These are phyloP conservation scores for Diplodia scrobiculata DNA, from an alignment of 2,329 filamentous ascomycete species.

Conservation along the genomic window DNA sequence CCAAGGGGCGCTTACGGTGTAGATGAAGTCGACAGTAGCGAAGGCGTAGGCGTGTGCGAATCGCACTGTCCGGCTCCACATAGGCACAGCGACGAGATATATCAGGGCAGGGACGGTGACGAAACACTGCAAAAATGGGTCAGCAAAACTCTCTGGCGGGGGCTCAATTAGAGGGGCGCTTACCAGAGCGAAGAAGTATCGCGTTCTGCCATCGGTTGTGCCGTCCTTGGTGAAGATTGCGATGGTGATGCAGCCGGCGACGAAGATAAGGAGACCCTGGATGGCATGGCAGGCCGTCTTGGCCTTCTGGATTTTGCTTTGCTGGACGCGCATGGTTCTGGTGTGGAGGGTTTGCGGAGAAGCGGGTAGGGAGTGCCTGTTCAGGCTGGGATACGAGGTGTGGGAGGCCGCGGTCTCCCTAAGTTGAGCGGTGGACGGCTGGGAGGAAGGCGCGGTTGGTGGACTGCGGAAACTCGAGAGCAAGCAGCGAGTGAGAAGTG, in stretches of 20 bases:
- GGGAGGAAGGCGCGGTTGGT: background rate
- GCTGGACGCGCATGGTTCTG: slow-evolving; percentile 23
- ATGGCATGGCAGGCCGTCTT: slow-evolving; percentile 59
- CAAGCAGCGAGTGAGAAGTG: slow-evolving; percentile 5
- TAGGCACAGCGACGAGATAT: slow-evolving; percentile 62
- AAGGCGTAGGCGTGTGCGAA: slow-evolving; percentile 65
- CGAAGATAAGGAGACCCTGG: slow-evolving; percentile 60
- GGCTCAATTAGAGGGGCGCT: slow-evolving; percentile 33
- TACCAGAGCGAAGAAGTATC: slow-evolving; percentile 62
- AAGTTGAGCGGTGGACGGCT: background rate
- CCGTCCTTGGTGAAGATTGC: slow-evolving; percentile 60
- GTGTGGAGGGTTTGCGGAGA: background rate
- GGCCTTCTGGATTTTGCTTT: slow-evolving; percentile 54
- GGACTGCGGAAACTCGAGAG: background rate
- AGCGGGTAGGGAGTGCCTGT: slow-evolving; percentile 11
- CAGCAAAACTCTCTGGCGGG: background rate
- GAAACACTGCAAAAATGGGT: slow-evolving; percentile 55
- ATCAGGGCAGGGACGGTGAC: slow-evolving; percentile 60
- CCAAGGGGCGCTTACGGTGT: slow-evolving; percentile 37
- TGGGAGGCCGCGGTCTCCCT: slow-evolving; percentile 8
- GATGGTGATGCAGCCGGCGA: slow-evolving; percentile 60
- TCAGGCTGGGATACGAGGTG: slow-evolving; percentile 16
- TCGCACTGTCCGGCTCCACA: slow-evolving; percentile 60
- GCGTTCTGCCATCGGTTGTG: slow-evolving; percentile 56
- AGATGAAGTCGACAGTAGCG: slow-evolving; percentile 58